These are phyloP conservation scores for Hypholoma fasciculare DNA, from an alignment of 768 basidiomycete species.

Conservation along the genomic window DNA sequence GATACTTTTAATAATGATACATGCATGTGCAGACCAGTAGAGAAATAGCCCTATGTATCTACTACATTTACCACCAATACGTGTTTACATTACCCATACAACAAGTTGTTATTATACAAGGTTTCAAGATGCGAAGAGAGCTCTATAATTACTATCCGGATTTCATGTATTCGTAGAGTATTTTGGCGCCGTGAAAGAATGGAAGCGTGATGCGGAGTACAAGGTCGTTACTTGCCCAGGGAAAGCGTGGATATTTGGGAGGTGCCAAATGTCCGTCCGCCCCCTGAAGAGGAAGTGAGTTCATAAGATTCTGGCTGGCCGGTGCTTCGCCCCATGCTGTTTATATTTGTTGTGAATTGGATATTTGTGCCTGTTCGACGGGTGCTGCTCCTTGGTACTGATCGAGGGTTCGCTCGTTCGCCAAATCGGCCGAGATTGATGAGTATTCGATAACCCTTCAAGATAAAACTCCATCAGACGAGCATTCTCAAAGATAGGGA, in stretches of 20 bases:
- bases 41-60: too few species aligned
- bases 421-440: constrained; percentile 30
- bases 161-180: not conserved
- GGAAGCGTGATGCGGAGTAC: not conserved
- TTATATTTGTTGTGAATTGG: constrained; percentile 27
- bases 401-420: constrained; percentile 13
- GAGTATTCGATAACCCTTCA: constrained; percentile 37
- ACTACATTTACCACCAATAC: too few species aligned
- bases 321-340: constrained; percentile 9
- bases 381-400: constrained; percentile 12
- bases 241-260: constrained; percentile 13
- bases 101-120: not conserved
- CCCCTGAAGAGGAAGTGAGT: constrained; percentile 8
- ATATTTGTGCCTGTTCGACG: constrained; percentile 28
- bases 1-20: too few species aligned
- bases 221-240: constrained; percentile 2
- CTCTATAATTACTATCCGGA: not conserved
- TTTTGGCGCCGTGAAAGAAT: not conserved
- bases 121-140: not conserved
- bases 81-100: too few species aligned
- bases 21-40: too few species aligned
- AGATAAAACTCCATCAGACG: not conserved
- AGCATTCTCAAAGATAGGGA: not conserved
- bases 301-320: constrained; percentile 20
- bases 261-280: constrained; percentile 8